Conservation (phyloP, 495 filamentous ascomycete species). For the Neurospora sp. region DNA sequence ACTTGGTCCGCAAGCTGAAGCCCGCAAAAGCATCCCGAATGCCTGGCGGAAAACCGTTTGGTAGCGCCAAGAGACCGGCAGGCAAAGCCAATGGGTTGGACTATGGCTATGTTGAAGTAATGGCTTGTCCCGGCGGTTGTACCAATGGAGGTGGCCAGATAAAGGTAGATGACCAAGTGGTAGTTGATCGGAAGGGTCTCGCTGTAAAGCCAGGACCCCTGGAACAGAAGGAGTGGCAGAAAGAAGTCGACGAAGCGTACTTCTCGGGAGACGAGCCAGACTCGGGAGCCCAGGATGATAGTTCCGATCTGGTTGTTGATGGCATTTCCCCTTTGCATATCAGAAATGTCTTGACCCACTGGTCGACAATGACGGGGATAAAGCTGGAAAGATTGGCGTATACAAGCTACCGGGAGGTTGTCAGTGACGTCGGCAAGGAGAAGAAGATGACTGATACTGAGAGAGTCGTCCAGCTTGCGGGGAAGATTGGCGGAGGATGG, state of each 20-base stretch:
- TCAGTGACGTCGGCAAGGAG: slow-evolving; percentile 83
- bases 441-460: slow-evolving; percentile 58
- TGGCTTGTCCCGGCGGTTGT: slow-evolving; percentile 96
- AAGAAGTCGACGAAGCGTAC: slow-evolving; percentile 85
- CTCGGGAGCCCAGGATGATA: slow-evolving; percentile 12
- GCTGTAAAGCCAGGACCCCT: slow-evolving; percentile 49
- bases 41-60: slow-evolving; percentile 54
- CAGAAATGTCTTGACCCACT: slow-evolving; percentile 55
- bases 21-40: slow-evolving; percentile 64
- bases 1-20: slow-evolving; percentile 81
- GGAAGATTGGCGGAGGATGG: slow-evolving; percentile 93
- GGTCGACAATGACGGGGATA: slow-evolving; percentile 61
- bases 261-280: slow-evolving; percentile 65
- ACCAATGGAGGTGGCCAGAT: slow-evolving; percentile 97
- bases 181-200: slow-evolving; percentile 33
- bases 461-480: slow-evolving; percentile 77
- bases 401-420: slow-evolving; percentile 82
- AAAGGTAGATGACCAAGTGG: slow-evolving; percentile 65
- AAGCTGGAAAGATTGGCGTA: slow-evolving; percentile 62
- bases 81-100: slow-evolving; percentile 41
- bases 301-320: slow-evolving; percentile 34
- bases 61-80: slow-evolving; percentile 36
- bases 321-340: slow-evolving; percentile 47
- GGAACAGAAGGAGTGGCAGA: slow-evolving; percentile 81
- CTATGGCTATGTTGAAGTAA: slow-evolving; percentile 90